Evolutionary conservation across 164 flowering plant genomes (phyloP).

Genomic region (Liquidambar formosana): DNA sequence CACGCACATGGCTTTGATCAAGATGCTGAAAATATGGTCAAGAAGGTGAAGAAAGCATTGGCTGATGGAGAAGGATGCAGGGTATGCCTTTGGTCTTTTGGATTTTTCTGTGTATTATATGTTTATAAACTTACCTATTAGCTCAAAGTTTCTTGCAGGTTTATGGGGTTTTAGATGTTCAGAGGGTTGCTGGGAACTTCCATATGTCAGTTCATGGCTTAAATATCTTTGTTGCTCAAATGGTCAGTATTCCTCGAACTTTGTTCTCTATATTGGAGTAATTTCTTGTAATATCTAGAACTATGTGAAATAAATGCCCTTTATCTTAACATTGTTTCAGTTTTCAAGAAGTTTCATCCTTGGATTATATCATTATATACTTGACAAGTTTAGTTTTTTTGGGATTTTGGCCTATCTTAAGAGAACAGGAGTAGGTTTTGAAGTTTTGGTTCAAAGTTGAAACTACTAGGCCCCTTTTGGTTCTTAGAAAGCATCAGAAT

Average conservation of each 20-base stretch:
- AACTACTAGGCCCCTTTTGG: no score
- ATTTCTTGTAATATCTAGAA: neutral
- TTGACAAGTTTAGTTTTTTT: no score
- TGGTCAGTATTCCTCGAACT: slow-evolving; percentile 52
- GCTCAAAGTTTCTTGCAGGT: slow-evolving; percentile 54
- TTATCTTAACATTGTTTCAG: neutral
- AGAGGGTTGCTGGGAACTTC: slow-evolving; percentile 99
- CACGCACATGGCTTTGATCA: slow-evolving; percentile 70
- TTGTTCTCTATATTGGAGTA: neutral
- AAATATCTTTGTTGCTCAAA: slow-evolving; percentile 93
- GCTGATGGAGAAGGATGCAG: slow-evolving; percentile 91
- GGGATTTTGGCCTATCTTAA: no score
- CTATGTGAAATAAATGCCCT: neutral
- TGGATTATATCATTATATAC: neutral
- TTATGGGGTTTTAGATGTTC: slow-evolving; percentile 93
- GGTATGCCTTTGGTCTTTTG: slow-evolving; percentile 42
- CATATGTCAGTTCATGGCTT: slow-evolving; percentile 97
- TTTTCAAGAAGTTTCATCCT: neutral
- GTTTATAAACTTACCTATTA: neutral
- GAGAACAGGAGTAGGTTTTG: no score
- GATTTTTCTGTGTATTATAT: neutral
- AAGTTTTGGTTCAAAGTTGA: no score
- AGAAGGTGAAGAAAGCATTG: slow-evolving; percentile 84
- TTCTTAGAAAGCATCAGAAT: neutral
- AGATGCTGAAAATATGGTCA: slow-evolving; percentile 74